phyloP scores from a whole-genome alignment of 106 monocot genomes.

The Chionographis japonica region DNA sequence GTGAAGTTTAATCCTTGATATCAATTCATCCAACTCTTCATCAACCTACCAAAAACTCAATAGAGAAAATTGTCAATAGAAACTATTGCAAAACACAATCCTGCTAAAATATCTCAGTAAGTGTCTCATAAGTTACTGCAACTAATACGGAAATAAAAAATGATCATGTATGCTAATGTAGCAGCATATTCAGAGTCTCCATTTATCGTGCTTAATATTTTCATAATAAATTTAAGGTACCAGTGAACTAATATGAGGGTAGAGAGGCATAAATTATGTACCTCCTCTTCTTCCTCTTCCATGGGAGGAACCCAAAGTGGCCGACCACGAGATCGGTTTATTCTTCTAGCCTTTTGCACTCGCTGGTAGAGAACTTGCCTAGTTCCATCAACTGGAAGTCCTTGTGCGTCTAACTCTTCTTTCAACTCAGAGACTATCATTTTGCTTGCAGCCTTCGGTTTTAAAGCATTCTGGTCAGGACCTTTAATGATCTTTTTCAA shows the following conservation, averaged over 20 bases:
- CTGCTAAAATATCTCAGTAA: too few species aligned
- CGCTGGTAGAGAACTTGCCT: conserved; percentile 93
- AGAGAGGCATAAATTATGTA: conserved; percentile 7
- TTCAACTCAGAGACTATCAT: conserved; percentile 95
- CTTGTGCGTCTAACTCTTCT: conserved; percentile 94
- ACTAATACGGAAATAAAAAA: too few species aligned
- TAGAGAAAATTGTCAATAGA: not conserved
- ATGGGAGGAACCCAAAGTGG: conserved; percentile 97
- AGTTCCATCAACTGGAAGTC: conserved; percentile 88
- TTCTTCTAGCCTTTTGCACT: conserved; percentile 98
- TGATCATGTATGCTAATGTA: too few species aligned
- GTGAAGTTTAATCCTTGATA: conserved; percentile 77
- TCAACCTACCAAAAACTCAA: conserved; percentile 58
- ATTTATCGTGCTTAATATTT: too few species aligned
- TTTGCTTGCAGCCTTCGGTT: conserved; percentile 98
- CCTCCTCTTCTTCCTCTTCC: conserved; percentile 97
- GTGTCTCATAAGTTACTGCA: too few species aligned
- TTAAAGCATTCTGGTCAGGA: conserved; percentile 64
- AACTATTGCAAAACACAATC: not conserved
- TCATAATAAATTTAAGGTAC: too few species aligned
- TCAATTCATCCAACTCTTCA: conserved; percentile 90
- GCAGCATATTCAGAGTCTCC: too few species aligned
- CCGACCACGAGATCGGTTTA: conserved; percentile 89
- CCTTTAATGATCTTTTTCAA: conserved; percentile 77
- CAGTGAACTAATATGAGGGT: not conserved